Conservation (phyloP, 371 early-diverging fungal genomes). For the Sporodiniella umbellata region DNA sequence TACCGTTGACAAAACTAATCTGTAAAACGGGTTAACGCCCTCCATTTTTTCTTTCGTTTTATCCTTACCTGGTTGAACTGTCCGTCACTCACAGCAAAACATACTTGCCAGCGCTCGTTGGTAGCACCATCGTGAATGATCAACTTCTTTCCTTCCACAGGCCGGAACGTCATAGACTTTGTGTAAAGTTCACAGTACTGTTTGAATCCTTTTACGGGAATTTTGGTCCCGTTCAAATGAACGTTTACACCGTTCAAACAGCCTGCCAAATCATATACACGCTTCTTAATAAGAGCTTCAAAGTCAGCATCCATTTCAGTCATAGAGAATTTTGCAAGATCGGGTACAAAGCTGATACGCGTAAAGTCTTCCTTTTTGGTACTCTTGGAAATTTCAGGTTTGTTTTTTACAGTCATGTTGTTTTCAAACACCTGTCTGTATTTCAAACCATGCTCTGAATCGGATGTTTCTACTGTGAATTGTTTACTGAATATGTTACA, state of each 20-base stretch:
- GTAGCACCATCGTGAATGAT: constrained; percentile 29
- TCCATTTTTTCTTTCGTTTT: neutral
- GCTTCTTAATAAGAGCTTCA: constrained; percentile 87
- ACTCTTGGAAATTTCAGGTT: constrained; percentile 73
- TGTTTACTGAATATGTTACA: constrained; percentile 98
- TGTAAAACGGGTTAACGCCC: constrained; percentile 9
- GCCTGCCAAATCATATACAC: constrained; percentile 98
- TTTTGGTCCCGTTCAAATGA: constrained; percentile 84
- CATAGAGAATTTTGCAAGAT: constrained; percentile 94
- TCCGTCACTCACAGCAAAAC: constrained; percentile 91
- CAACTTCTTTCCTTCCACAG: constrained; percentile 35
- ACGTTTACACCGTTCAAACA: constrained; percentile 89
- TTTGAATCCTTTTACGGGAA: constrained; percentile 88
- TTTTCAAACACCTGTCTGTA: constrained; percentile 86
- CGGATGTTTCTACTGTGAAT: constrained; percentile 97
- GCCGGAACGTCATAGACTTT: constrained; percentile 40
- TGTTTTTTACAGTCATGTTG: constrained; percentile 82
- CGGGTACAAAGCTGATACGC: constrained; percentile 96
- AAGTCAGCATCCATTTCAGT: constrained; percentile 85
- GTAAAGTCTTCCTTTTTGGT: constrained; percentile 76
- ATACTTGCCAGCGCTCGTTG: constrained; percentile 97
- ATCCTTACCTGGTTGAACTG: constrained; percentile 89
- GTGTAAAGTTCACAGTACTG: constrained; percentile 90
- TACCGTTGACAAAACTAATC: constrained; percentile 98
- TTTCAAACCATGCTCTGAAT: constrained; percentile 68